Base-by-base conservation (phyloP, 2,329 filamentous ascomycete genomes). In the Ceratocystis cubensis region DNA sequence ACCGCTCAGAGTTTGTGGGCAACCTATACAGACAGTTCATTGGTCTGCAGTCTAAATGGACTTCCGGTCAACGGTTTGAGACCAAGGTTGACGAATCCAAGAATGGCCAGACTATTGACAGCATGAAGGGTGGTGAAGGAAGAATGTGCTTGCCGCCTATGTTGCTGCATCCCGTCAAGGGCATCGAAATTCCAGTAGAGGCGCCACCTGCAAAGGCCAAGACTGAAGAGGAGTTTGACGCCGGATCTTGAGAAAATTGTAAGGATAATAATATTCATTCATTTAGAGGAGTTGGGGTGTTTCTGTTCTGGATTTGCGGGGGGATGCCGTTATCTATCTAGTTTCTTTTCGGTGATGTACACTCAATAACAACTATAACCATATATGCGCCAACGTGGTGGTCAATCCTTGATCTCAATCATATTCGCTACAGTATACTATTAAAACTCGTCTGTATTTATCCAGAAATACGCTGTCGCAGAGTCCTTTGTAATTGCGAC, bases 91-190 rank as follows among this genome's bases (percentile, higher is more conserved):
- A 84, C 67, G 71, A 75, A 71, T 80, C 75, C 72, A 81, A 79
- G 74, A 76, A 81, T 68, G 82, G 80, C 37, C 73, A 74, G 28
- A 74, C 72, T 65, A 79, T 83, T 5, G 75, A 76, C 53, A 74
- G 76, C 69, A 87, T 85, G 82, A 80, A 79, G 63, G 83, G 85
- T 61, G 86, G 87, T 17, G 88, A 92, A 75, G 90, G 90, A 10
- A 82, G 91, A 68, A 95, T 96, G 91, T 96, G 92, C 76, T 77
- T 96, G 50, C 91, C 91, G 6, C 89, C 88, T 0, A 93, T 96
- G 87, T 76, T 96, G 69, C 76, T 96, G 70, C 92, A 96, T 80
- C 92, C 92, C 0, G 82, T 96, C 65, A 96, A 96, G 79, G 82
- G 84, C 65, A 82, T 92, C 4, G 84, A 87, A 67, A 71, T 87